A percentile compares a stretch with the other conserved stretches of the same genome.
These are phyloP conservation scores for Tolypocladium capitatum DNA, from an alignment of 2,329 filamentous ascomycete genomes.

Conservation along the genomic window DNA sequence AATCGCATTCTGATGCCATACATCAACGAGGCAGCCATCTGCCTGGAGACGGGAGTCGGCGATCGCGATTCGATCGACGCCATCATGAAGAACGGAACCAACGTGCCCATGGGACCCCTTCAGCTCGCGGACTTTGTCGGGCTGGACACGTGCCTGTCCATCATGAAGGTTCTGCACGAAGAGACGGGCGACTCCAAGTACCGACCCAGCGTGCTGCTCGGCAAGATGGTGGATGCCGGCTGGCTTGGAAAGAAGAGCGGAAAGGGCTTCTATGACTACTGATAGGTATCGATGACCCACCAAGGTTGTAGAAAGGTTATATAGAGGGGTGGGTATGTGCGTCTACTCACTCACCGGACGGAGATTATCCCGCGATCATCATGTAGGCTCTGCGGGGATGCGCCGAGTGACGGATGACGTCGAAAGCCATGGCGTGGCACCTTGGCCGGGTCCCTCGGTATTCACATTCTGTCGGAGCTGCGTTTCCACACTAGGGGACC, in stretches of 20 bases:
- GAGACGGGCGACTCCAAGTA: constrained; percentile 97
- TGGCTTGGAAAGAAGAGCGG: constrained; percentile 97
- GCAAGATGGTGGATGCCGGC: constrained; percentile 94
- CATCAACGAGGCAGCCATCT: constrained; percentile 96
- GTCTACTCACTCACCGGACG: background rate
- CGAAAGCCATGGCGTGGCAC: background rate
- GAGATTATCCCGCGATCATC: no score
- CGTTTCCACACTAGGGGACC: no score
- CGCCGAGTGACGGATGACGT: background rate
- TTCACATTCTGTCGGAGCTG: background rate
- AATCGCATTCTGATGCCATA: constrained; percentile 98
- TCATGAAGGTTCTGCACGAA: constrained; percentile 87
- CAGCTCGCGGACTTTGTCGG: constrained; percentile 95
- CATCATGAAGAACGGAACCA: constrained; percentile 99
- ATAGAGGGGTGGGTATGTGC: background rate
- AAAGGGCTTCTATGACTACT: constrained; percentile 92
- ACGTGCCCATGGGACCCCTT: constrained; percentile 94
- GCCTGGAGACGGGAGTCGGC: constrained; percentile 85
- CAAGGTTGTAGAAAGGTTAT: background rate
- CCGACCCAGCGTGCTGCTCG: constrained; percentile 70
- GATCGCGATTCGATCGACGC: constrained; percentile 82
- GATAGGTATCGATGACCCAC: constrained; percentile 2
- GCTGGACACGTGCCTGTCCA: constrained; percentile 86
- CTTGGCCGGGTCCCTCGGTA: background rate
- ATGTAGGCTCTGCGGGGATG: background rate